These are phyloP conservation scores for Nicotiana rustica DNA, from an alignment of 305 asterid species.

Conservation along the genomic window DNA sequence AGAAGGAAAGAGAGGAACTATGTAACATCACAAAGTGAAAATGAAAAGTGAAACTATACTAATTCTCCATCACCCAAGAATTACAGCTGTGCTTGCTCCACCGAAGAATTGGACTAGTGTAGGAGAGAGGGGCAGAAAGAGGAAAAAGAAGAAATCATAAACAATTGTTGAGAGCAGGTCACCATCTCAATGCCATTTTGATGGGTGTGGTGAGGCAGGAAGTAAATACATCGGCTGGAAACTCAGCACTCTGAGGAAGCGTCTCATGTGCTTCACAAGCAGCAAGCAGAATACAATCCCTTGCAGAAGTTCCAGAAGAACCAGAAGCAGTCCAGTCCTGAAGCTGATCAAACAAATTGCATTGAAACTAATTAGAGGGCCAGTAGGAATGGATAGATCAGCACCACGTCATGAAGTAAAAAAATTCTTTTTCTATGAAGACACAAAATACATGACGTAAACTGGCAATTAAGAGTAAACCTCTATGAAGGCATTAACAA, in stretches of 20 bases:
- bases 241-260: slow-evolving; percentile 95
- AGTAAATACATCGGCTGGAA: slow-evolving; percentile 98
- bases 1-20: background rate
- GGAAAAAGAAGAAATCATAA: slow-evolving; percentile 23
- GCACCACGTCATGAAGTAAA: background rate
- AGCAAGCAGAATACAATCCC: slow-evolving; percentile 96
- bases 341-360: slow-evolving; percentile 58
- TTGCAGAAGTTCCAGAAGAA: slow-evolving; percentile 64
- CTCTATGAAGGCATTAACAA: slow-evolving; percentile 90
- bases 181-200: slow-evolving; percentile 99
- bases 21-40: background rate
- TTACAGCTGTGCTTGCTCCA: background rate
- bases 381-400: slow-evolving; percentile 15
- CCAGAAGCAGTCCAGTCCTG: slow-evolving; percentile 75
- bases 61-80: background rate
- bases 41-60: slow-evolving; percentile 10
- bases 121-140: slow-evolving; percentile 2
- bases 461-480: slow-evolving; percentile 45
- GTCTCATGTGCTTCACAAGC: slow-evolving; percentile 99
- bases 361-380: slow-evolving; percentile 20
- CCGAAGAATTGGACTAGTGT: slow-evolving; percentile 11
- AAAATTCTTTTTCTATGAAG: background rate
- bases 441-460: slow-evolving; percentile 8
- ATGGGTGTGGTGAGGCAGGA: slow-evolving; percentile 99
- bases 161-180: slow-evolving; percentile 40